Evolutionary conservation across 2,329 filamentous ascomycete genomes (phyloP).

Genomic region (Xylariaceae sp.): DNA sequence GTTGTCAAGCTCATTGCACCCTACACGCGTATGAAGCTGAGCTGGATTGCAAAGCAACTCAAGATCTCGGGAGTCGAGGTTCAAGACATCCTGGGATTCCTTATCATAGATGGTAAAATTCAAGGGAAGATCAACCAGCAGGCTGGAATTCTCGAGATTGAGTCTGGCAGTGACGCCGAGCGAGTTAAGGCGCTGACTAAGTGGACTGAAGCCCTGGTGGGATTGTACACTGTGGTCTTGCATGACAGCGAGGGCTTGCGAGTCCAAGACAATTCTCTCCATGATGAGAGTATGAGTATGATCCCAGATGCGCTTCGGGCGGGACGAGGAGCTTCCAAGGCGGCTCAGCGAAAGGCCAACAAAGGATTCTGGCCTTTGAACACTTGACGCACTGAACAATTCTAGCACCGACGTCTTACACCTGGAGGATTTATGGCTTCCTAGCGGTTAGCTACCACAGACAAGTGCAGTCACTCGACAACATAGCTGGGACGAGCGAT

Average conservation of each 20-base stretch:
- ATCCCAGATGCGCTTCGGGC: slow-evolving; percentile 4
- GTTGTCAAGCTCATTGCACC: slow-evolving; percentile 90
- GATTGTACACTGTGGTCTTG: slow-evolving; percentile 68
- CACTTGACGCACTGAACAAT: too few relatives aligned
- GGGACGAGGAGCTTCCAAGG: neutral
- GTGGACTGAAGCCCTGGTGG: slow-evolving; percentile 67
- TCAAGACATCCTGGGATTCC: slow-evolving; percentile 89
- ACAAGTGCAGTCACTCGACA: too few relatives aligned
- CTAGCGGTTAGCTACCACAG: too few relatives aligned
- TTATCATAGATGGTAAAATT: slow-evolving; percentile 88
- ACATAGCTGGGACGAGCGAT: too few relatives aligned
- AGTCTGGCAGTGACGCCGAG: slow-evolving; percentile 67
- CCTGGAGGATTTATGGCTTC: too few relatives aligned
- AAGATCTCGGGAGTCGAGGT: slow-evolving; percentile 87
- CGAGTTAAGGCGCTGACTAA: slow-evolving; percentile 68
- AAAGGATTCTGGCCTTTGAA: too few relatives aligned
- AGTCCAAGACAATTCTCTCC: slow-evolving; percentile 15
- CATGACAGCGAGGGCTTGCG: slow-evolving; percentile 52
- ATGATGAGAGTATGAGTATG: slow-evolving; percentile 16
- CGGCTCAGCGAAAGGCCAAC: neutral
- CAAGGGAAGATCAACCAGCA: slow-evolving; percentile 87
- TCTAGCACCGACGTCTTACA: too few relatives aligned
- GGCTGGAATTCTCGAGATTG: slow-evolving; percentile 76
- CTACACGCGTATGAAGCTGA: slow-evolving; percentile 86
- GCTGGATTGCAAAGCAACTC: slow-evolving; percentile 83